Evolutionary conservation across 305 asterid species (phyloP).

Genomic region (Withania somnifera): DNA sequence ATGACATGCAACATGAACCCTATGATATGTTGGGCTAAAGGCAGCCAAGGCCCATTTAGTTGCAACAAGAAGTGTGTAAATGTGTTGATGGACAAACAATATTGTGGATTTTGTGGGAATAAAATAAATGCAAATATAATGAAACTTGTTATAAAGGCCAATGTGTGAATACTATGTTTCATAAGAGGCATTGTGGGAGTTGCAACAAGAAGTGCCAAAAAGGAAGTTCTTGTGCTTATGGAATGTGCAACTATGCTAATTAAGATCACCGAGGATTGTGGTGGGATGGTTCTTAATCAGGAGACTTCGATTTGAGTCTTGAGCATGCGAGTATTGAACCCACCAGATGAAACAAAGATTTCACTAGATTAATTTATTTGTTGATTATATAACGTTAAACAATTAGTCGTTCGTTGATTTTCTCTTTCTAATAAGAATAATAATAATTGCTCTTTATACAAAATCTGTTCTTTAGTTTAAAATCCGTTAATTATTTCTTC

Average conservation of each 20-base stretch:
- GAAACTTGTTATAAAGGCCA: conserved; percentile 18
- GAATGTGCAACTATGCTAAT: conserved; percentile 23
- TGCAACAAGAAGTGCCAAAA: conserved; percentile 13
- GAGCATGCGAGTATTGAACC: neutral
- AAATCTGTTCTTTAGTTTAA: neutral
- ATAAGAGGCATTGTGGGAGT: conserved; percentile 15
- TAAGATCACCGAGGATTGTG: neutral
- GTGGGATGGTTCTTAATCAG: neutral
- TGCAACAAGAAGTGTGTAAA: conserved; percentile 20
- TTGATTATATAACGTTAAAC: neutral
- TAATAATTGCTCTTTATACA: neutral
- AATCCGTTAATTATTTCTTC: neutral
- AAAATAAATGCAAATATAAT: conserved; percentile 7
- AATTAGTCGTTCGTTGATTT: neutral
- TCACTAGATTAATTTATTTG: neutral
- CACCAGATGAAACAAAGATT: neutral
- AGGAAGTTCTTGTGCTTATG: conserved; percentile 16
- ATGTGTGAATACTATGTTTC: conserved; percentile 8
- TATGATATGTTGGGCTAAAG: conserved; percentile 5
- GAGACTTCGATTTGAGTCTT: rapidly evolving
- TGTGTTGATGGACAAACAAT: conserved; percentile 4
- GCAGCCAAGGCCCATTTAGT: conserved; percentile 14
- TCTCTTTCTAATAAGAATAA: neutral
- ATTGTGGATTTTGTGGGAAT: conserved; percentile 17
- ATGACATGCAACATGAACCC: conserved; percentile 16